phyloP scores from a whole-genome alignment of 208 protist species.

The Pavlovales sp. region DNA sequence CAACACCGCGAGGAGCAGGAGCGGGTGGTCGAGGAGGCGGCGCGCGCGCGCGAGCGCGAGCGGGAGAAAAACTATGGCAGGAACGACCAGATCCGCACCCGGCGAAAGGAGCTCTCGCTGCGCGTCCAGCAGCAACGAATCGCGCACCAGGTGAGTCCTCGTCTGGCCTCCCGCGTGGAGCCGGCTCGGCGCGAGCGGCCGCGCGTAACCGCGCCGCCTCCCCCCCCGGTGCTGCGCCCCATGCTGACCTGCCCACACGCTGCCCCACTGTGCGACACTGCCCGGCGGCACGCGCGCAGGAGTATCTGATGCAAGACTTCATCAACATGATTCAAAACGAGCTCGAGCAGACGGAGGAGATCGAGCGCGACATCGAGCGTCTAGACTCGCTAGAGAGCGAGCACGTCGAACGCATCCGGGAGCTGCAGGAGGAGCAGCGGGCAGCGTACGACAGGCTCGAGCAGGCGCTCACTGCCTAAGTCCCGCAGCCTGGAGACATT shows the following conservation, averaged over 20 bases:
- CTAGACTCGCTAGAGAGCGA: not conserved
- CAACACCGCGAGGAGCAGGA: not conserved
- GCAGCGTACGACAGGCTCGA: constrained; percentile 24
- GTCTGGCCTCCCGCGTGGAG: too few species aligned
- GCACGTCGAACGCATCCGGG: constrained; percentile 12
- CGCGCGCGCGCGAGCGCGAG: not conserved
- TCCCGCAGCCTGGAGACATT: too few species aligned
- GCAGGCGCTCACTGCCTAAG: constrained; percentile 1
- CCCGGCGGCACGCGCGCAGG: not conserved
- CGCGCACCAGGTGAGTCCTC: not conserved
- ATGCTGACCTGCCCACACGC: not conserved
- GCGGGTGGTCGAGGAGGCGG: not conserved
- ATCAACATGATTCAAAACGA: constrained; percentile 18
- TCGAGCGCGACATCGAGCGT: not conserved
- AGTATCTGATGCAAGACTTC: constrained; percentile 29
- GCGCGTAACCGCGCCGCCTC: too few species aligned
- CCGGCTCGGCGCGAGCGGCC: too few species aligned
- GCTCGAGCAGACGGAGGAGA: not conserved
- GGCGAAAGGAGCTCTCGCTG: not conserved
- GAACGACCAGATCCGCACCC: not conserved
- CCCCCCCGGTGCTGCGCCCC: too few species aligned
- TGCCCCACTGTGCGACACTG: not conserved
- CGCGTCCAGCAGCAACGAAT: not conserved
- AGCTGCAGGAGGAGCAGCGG: constrained; percentile 26
- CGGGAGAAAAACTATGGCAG: not conserved